Evolutionary conservation across 768 basidiomycete genomes (phyloP).

Genomic region (Macrocybe gigantea): DNA sequence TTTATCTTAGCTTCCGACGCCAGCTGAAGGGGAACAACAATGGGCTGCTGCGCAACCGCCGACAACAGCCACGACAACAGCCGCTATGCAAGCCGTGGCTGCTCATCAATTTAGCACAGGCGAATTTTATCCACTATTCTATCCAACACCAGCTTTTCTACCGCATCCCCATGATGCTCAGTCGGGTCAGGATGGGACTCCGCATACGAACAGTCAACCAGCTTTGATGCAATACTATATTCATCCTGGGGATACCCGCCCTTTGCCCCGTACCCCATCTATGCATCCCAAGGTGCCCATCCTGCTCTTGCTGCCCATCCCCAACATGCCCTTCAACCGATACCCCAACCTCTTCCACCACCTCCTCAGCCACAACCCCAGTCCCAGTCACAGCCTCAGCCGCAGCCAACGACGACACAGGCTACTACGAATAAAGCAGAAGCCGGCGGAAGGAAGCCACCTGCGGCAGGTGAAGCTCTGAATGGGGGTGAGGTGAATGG

Average conservation of each 20-base stretch:
- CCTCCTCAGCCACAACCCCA: not conserved
- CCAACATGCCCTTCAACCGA: conserved; percentile 22
- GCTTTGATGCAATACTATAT: conserved; percentile 35
- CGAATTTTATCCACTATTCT: conserved; percentile 37
- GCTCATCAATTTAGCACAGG: conserved; percentile 23
- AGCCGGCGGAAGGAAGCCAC: not conserved
- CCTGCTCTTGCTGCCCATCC: conserved; percentile 13
- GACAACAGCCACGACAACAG: conserved; percentile 17
- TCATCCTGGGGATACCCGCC: conserved; percentile 29
- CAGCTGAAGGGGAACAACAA: conserved; percentile 22
- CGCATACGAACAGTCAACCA: conserved; percentile 27
- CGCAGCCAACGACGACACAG: conserved; percentile 2
- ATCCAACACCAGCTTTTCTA: conserved; percentile 26
- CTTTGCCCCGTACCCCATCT: conserved; percentile 22
- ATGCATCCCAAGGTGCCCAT: conserved; percentile 1
- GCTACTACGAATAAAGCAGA: too few species aligned
- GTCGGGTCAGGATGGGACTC: not conserved
- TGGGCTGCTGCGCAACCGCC: conserved; percentile 14
- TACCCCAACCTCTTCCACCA: conserved; percentile 3
- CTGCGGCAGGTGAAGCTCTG: too few species aligned
- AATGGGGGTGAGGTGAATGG: too few species aligned
- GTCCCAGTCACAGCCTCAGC: not conserved
- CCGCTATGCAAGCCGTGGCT: conserved; percentile 24
- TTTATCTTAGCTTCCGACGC: not conserved
- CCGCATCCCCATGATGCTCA: conserved; percentile 2